Evolutionary conservation across 2,329 filamentous ascomycete genomes (phyloP).

Genomic region (Fusarium sp.): DNA sequence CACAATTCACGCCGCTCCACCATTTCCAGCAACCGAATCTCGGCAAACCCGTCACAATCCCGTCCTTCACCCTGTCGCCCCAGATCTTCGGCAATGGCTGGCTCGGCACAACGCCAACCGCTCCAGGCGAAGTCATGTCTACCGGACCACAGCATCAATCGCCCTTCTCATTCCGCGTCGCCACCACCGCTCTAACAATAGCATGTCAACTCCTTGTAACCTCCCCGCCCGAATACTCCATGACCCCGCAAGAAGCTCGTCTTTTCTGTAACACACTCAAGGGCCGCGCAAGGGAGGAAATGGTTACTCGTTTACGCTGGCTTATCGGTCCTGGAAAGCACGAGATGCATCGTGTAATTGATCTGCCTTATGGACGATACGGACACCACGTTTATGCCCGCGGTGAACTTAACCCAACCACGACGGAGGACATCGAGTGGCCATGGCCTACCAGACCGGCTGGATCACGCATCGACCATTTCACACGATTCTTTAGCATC

Average conservation of each 20-base stretch:
- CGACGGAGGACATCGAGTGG: slow-evolving; percentile 35
- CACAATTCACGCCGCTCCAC: slow-evolving; percentile 1
- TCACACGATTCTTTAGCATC: slow-evolving; percentile 37
- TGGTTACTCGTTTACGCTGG: slow-evolving; percentile 42
- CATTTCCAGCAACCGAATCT: slow-evolving; percentile 11
- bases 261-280: slow-evolving; percentile 36
- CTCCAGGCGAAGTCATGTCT: slow-evolving; percentile 9
- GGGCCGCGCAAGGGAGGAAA: slow-evolving; percentile 33
- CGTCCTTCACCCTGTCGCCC: slow-evolving; percentile 18
- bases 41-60: slow-evolving; percentile 11
- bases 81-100: slow-evolving; percentile 45
- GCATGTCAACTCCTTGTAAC: slow-evolving; percentile 39
- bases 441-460: slow-evolving; percentile 28
- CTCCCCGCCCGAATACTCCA: slow-evolving; percentile 6
- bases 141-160: slow-evolving; percentile 11
- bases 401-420: slow-evolving; percentile 32
- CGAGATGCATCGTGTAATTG: slow-evolving; percentile 43
- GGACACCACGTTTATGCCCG: slow-evolving; percentile 39
- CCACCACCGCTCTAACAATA: slow-evolving; percentile 27
- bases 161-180: slow-evolving; percentile 41
- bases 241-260: slow-evolving; percentile 21
- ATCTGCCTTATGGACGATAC: slow-evolving; percentile 43
- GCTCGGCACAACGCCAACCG: slow-evolving; percentile 29
- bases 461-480: slow-evolving; percentile 15
- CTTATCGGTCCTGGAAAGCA: slow-evolving; percentile 37